Conservation (phyloP, 2,329 filamentous ascomycete genomes). For the Neodidymelliopsis sp. region DNA sequence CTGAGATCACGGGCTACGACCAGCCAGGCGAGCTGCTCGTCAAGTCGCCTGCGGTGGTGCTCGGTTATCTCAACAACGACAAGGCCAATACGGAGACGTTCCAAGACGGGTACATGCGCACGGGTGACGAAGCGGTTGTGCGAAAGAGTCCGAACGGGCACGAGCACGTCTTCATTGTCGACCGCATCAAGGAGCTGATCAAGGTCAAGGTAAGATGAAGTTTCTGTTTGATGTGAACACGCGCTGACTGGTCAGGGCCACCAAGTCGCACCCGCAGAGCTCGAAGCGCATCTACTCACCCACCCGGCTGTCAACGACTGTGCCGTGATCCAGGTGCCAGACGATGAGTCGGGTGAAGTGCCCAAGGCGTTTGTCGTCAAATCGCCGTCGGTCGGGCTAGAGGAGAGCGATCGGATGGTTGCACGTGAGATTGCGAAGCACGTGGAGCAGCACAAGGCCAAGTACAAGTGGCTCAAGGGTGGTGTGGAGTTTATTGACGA, state of each 20-base stretch:
- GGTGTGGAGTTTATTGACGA: conserved; percentile 59
- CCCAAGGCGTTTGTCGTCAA: conserved; percentile 72
- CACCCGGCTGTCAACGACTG: conserved; percentile 80
- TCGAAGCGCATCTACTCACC: conserved; percentile 79
- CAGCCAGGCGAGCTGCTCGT: conserved; percentile 82
- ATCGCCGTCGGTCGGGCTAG: conserved; percentile 58
- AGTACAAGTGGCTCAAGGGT: conserved; percentile 68
- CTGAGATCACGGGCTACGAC: conserved; percentile 74
- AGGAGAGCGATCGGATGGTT: conserved; percentile 59
- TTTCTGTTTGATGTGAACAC: neutral
- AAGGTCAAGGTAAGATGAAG: conserved; percentile 72
- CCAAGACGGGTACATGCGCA: conserved; percentile 77
- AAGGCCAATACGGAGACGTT: conserved; percentile 85
- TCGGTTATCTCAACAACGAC: conserved; percentile 88
- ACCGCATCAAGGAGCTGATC: conserved; percentile 81
- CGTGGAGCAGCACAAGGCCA: conserved; percentile 67
- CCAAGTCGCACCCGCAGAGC: conserved; percentile 84
- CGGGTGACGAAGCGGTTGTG: conserved; percentile 73
- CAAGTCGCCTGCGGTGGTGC: conserved; percentile 71
- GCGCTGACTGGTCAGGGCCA: conserved; percentile 63
- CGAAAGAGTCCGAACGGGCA: conserved; percentile 65
- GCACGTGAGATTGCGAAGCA: conserved; percentile 63
- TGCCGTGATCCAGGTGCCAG: conserved; percentile 77
- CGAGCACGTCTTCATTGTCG: conserved; percentile 86
- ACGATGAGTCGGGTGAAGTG: conserved; percentile 67